A percentile compares a stretch with the other conserved stretches of the same genome.
These are phyloP conservation scores for Rhododendron molle DNA, from an alignment of 148 eudicot species.

Conservation along the genomic window DNA sequence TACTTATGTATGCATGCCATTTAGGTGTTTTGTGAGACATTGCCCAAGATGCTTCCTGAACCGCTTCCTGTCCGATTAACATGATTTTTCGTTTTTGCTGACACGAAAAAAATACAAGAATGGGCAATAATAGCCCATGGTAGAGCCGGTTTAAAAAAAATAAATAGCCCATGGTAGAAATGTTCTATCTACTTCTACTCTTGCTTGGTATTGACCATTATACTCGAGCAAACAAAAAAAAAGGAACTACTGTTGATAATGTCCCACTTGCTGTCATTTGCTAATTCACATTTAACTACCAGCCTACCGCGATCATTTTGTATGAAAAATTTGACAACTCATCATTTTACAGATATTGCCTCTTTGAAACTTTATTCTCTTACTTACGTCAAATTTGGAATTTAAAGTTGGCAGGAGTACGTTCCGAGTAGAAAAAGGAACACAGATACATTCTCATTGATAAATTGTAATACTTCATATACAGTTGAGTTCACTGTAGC, in stretches of 20 bases:
- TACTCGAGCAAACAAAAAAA: not conserved
- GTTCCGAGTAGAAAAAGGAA: not conserved
- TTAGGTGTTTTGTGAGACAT: not conserved
- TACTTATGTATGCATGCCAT: not conserved
- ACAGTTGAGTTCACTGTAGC: conserved; percentile 87
- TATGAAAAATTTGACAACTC: too few species aligned
- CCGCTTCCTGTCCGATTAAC: not conserved
- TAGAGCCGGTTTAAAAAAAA: not conserved
- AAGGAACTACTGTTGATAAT: not conserved
- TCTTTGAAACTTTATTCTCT: too few species aligned
- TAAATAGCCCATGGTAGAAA: not conserved
- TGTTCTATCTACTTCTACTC: not conserved
- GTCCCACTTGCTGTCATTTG: not conserved
- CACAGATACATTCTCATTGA: not conserved
- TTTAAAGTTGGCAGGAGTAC: too few species aligned
- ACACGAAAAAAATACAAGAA: not conserved
- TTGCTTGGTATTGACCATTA: not conserved
- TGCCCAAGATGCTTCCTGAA: not conserved
- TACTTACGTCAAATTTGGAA: too few species aligned
- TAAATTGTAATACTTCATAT: not conserved
- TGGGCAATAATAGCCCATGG: not conserved
- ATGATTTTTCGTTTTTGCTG: not conserved
- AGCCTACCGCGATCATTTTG: not conserved
- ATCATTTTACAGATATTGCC: too few species aligned
- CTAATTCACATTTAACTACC: not conserved